These are phyloP conservation scores for Yamadazyma dendronema DNA, from an alignment of 1,139 yeast genomes.

Conservation along the genomic window DNA sequence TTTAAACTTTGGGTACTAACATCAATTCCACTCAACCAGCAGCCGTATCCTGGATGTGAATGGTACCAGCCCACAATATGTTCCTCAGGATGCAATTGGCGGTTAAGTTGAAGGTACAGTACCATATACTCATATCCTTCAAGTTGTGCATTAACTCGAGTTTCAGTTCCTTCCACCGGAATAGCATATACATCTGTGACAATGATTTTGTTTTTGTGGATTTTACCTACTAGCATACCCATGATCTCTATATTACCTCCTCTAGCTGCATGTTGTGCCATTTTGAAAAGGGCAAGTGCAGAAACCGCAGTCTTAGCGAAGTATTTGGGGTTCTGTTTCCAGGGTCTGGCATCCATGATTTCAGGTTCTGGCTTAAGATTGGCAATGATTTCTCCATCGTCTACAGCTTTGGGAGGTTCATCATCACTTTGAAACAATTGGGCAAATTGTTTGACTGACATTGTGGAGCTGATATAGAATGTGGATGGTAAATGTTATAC, in stretches of 20 bases:
- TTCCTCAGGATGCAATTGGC: conserved; percentile 49
- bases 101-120: conserved; percentile 63
- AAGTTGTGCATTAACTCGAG: conserved; percentile 89
- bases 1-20: conserved; percentile 84
- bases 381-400: background rate
- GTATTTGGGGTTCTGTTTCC: conserved; percentile 52
- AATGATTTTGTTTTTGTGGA: conserved; percentile 55
- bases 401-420: background rate
- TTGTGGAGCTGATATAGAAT: background rate
- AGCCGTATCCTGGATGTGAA: conserved; percentile 96
- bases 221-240: conserved; percentile 91
- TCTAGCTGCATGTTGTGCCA: conserved; percentile 76
- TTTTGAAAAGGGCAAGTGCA: conserved; percentile 72
- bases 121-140: conserved; percentile 97
- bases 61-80: conserved; percentile 94
- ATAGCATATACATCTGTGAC: conserved; percentile 82
- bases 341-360: conserved; percentile 28
- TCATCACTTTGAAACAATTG: conserved; percentile 6
- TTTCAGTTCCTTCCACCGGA: conserved; percentile 96
- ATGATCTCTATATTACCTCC: conserved; percentile 93
- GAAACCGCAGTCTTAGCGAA: conserved; percentile 70
- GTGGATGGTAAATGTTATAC: background rate
- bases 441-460: conserved; percentile 6
- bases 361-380: conserved; percentile 6
- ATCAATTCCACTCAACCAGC: conserved; percentile 90